Conservation (phyloP, 2,329 filamentous ascomycete species). For the Botryotinia calthae region DNA sequence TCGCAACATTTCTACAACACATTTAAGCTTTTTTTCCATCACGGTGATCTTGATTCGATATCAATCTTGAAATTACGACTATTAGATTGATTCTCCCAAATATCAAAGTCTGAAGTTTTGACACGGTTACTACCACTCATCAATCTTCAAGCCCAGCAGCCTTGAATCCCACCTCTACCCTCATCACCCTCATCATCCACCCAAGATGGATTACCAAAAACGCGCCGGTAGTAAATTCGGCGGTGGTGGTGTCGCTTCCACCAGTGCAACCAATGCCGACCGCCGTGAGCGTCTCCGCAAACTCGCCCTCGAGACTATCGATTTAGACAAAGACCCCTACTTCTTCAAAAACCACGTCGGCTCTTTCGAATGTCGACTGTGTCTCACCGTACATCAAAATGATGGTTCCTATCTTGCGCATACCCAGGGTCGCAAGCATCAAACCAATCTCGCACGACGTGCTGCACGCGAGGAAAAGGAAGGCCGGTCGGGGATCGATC, state of each 20-base stretch:
- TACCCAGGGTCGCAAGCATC: conserved; percentile 97
- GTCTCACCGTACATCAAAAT: conserved; percentile 96
- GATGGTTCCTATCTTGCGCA: conserved; percentile 98
- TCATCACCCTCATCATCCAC: neutral
- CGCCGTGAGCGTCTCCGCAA: conserved; percentile 95
- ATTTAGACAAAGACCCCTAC: conserved; percentile 98
- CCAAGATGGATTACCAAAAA: conserved; percentile 75
- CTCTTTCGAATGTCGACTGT: conserved; percentile 95
- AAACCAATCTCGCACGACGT: conserved; percentile 93
- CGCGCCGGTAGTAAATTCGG: conserved; percentile 97
- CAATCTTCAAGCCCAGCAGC: conserved; percentile 2
- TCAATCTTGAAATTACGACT: neutral
- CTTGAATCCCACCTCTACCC: neutral
- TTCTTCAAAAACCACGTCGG: conserved; percentile 99
- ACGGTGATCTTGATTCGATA: neutral
- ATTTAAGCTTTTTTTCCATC: neutral
- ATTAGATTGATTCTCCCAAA: too few relatives aligned
- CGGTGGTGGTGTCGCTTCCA: conserved; percentile 91
- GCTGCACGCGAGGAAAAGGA: conserved; percentile 95
- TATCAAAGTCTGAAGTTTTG: neutral
- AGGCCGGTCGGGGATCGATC: conserved; percentile 65
- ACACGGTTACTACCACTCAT: neutral
- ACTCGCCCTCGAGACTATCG: conserved; percentile 97
- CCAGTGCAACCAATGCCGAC: conserved; percentile 92
- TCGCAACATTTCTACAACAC: neutral